Evolutionary conservation across 768 basidiomycete species (phyloP), one percentile per base, ranked within the genome.

Genomic region (Pulveroboletus sp.): DNA sequence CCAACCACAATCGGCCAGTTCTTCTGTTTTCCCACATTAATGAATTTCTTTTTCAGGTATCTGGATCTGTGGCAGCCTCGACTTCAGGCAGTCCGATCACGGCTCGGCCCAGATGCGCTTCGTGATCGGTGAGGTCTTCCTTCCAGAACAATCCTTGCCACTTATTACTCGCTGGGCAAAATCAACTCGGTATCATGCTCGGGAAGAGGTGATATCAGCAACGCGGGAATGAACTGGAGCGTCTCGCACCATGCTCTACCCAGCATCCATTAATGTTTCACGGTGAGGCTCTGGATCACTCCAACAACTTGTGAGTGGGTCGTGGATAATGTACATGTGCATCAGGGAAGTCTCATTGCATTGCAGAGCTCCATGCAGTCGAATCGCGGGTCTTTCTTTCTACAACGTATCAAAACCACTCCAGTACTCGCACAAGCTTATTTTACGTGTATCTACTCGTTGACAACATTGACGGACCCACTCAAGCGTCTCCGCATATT

Each of bases 51-150:
- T n/a, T n/a, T 37, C 38, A 79, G 78, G 55, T 78, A 74, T 56
- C 68, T 79, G n/a, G 77, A 80, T 57, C 64, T 78, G 36, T 80
- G 78, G 76, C 77, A 77, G 57, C 78, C 77, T 3, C 70, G 78
- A 26, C 78, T 80, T 27, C 63, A 68, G 27, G 67, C 71, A 4
- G 73, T 79, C 12, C 71, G 78, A 27, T 63, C 70, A 27, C 71
- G 73, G 44, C 70, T 80, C 8, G 79, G 78, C 3, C 68, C 72
- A 7, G 71, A 79, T 46, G 61, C n/a, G 71, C 11, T 81, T 80
- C 46, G 65, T 74, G 31, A 75, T 79, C 42, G 78, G 76, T 77
- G 47, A 29, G 37, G 34, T 5, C 30, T 8, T 9, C 14, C 24
- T 36, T 14, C 12, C 24, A 5, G 29, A n/a, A n/a, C n/a, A n/a